Conservation (phyloP, 768 basidiomycete species). For the Coprinopsis cinerea region DNA sequence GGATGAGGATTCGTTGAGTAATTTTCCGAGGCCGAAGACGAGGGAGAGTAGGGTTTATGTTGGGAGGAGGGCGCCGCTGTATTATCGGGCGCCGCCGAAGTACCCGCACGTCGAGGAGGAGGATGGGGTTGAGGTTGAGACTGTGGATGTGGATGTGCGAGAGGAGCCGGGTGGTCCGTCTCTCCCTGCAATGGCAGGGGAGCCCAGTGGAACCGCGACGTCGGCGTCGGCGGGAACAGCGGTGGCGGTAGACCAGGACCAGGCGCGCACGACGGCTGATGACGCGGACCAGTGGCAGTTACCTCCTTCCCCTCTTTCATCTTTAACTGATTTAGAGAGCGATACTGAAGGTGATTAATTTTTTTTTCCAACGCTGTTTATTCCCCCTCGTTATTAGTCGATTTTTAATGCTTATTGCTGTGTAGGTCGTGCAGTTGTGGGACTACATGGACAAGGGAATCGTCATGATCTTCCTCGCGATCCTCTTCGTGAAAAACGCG, state of each 20-base stretch:
- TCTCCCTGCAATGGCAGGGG: too few relatives aligned
- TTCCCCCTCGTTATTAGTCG: background rate
- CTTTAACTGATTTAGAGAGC: constrained; percentile 46
- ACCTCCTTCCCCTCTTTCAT: constrained; percentile 46
- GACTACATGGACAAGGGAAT: too few relatives aligned
- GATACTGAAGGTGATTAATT: constrained; percentile 19
- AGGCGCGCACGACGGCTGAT: constrained; percentile 11
- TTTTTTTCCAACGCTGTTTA: background rate
- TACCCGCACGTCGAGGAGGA: background rate
- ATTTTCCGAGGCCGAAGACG: background rate
- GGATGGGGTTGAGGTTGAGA: background rate
- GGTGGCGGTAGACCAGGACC: constrained; percentile 25
- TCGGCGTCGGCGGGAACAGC: too few relatives aligned
- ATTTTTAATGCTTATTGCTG: background rate
- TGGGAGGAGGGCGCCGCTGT: constrained; percentile 4
- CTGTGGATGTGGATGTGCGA: background rate
- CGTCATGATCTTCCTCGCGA: too few relatives aligned
- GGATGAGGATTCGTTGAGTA: background rate
- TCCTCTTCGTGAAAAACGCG: background rate
- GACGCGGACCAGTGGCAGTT: constrained; percentile 30
- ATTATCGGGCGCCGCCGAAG: too few relatives aligned
- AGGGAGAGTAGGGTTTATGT: constrained; percentile 1
- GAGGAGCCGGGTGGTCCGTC: background rate
- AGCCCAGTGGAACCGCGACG: too few relatives aligned
- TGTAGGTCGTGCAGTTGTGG: background rate